Evolutionary conservation across 176 grass and related monocot species (phyloP), one percentile per base, ranked within the genome.

Genomic region (bread wheat (Triticum aestivum)): DNA sequence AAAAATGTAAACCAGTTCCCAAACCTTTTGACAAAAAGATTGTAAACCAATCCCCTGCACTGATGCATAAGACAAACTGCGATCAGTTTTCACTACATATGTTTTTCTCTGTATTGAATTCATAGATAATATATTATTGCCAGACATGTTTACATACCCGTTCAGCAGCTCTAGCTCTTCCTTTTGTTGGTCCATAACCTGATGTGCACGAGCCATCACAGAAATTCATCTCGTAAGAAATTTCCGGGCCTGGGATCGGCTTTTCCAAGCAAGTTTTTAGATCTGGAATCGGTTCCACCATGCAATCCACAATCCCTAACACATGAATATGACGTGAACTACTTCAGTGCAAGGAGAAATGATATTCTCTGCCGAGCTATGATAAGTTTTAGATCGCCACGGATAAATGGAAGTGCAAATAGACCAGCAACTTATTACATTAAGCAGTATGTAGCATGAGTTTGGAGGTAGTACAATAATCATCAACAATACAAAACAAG

Each of bases 151-250:
- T 65, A 20, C 76, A 69, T 91, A 91, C 89, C 85, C 76, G 61
- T 84, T 80, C 17, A 75, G 81, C 62, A 20, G 81, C 89, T 84
- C 49, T 61, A 11, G 56, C 83, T 80, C 85, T 67, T 76, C 85
- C 75, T 68, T 80, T 91, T 49, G 18, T 84, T 18, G 81, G 85
- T 18, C 68, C 89, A 27, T 75, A 49, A 0, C 84, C 21, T 23
- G 68, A 47, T 79, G 21, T 15, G 58, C 3, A 9, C 5, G 56
- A 73, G 59, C 24, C 58, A 78, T 79, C 1, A 5, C 6, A 79
- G 45, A 59, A 67, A 74, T 54, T 44, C 15, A 84, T 29, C 85
- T 87, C 89, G 7, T 87, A 91, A 34, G 69, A 49, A 68, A 18
- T 38, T 76, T 80, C 85, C 41, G 47, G 14, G 79, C 2, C 21